Base-by-base conservation (phyloP, 129 eudicot species). In the Heracleum sosnowskyi region DNA sequence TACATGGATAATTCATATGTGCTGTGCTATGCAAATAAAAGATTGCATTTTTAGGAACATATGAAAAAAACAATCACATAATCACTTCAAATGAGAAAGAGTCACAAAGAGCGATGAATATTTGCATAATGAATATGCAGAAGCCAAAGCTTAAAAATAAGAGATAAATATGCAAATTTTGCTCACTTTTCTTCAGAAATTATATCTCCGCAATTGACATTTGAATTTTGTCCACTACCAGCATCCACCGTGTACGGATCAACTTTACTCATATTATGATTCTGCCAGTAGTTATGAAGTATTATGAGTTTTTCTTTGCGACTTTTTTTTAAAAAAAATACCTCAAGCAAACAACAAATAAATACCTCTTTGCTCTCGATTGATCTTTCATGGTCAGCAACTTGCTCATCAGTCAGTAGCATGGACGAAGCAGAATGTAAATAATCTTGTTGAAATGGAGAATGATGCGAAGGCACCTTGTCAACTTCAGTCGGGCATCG, bases 261-360 rank as follows among this genome's bases (percentile, higher is more conserved):
- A 69, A 49, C 24, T 76, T 78, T 70, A 45, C 57, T 82, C 41
- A 39, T 69, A 80, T 77, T 76, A 74, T 60, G 82, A 72, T 76
- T 91, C 98, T 93, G 96, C 77, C 73, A 82, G 78, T 88, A 82
- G 78, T 88, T n/a, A 35, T 70, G 68, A 40, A 40, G 34, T n/a
- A 55, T 82, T 16, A 74, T 68, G 55, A 81, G 49, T 68, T 36
- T 28, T 75, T 76, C n/a, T 34, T 53, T 36, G 40, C n/a, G 66
- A 57, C 24, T 1, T 10, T 9, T 41, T 41, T 11, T 41, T 41
- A 1, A 8, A 15, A 31, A 5, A 77, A 28, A 10, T 66, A 66
- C 40, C 9, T 16, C 40, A 29, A 12, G 22, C 40, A 31, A 4
- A 28, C 5, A 34, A 13, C 17, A 26, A 44, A 73, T 31, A 66